phyloP scores from a whole-genome alignment of 257 asterid species.

The Craterostigma plantagineum region DNA sequence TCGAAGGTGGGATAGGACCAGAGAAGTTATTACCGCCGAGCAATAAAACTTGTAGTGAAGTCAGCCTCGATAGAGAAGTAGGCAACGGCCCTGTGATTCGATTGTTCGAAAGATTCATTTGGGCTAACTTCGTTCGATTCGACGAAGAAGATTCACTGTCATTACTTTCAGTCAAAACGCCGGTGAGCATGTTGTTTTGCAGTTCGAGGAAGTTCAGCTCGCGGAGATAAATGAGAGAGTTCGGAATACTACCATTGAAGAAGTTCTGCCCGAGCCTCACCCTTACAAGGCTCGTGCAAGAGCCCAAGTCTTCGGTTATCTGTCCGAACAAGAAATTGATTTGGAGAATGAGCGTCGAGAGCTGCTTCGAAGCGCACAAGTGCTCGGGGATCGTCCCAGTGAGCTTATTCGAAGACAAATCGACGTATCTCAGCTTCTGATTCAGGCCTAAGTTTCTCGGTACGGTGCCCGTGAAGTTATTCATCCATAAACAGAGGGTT shows the following conservation, averaged over 20 bases:
- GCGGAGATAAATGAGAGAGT: slow-evolving; percentile 64
- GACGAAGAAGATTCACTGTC: slow-evolving; percentile 12
- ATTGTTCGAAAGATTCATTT: slow-evolving; percentile 65
- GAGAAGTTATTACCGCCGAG: slow-evolving; percentile 55
- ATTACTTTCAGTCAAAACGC: slow-evolving; percentile 37
- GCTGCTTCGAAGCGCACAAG: slow-evolving; percentile 49
- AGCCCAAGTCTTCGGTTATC: slow-evolving; percentile 53
- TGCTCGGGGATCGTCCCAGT: slow-evolving; percentile 65
- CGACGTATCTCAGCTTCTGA: slow-evolving; percentile 40
- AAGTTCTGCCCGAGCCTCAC: slow-evolving; percentile 76
- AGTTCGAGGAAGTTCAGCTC: slow-evolving; percentile 61
- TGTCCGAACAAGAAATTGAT: slow-evolving; percentile 68
- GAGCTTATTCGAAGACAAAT: slow-evolving; percentile 82
- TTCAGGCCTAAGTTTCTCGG: slow-evolving; percentile 54
- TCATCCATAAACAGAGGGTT: slow-evolving; percentile 69
- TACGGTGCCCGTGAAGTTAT: slow-evolving; percentile 78
- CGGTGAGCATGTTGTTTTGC: slow-evolving; percentile 70
- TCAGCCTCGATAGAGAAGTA: slow-evolving; percentile 37
- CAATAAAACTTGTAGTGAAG: slow-evolving; percentile 52
- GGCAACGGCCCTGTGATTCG: slow-evolving; percentile 57
- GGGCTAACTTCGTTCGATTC: slow-evolving; percentile 32
- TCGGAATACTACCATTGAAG: slow-evolving; percentile 73
- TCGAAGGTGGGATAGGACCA: slow-evolving; percentile 57
- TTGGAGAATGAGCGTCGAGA: slow-evolving; percentile 38
- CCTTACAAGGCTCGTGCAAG: slow-evolving; percentile 59